These are phyloP conservation scores for Crithidia brevicula DNA, from an alignment of 208 protist species.

Conservation along the genomic window DNA sequence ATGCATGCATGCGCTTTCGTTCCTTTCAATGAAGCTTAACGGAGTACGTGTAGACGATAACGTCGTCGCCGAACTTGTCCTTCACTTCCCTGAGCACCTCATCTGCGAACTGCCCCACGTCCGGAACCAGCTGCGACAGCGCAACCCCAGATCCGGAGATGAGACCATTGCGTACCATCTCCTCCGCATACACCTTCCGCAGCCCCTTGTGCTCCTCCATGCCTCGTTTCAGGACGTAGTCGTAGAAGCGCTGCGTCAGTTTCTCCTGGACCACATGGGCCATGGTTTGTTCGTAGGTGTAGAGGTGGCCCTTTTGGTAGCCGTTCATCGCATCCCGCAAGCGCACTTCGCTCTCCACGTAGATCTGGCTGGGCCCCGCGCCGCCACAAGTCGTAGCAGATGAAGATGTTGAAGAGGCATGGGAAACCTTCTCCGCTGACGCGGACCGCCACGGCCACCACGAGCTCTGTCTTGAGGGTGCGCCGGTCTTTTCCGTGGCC, in stretches of 20 bases:
- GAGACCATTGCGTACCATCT: slow-evolving; percentile 65
- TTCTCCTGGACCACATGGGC: slow-evolving; percentile 42
- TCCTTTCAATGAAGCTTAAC: slow-evolving; percentile 12
- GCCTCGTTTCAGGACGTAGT: slow-evolving; percentile 34
- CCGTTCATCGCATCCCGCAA: slow-evolving; percentile 54
- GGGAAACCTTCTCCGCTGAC: neutral
- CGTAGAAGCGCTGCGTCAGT: slow-evolving; percentile 42
- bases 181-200: slow-evolving; percentile 48
- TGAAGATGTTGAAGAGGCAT: neutral
- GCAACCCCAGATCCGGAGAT: slow-evolving; percentile 40
- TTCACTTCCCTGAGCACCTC: slow-evolving; percentile 40
- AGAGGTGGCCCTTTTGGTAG: slow-evolving; percentile 59
- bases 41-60: slow-evolving; percentile 43
- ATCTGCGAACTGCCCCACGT: slow-evolving; percentile 35
- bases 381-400: neutral
- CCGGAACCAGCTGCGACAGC: slow-evolving; percentile 40
- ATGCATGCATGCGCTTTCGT: neutral
- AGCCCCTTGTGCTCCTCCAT: slow-evolving; percentile 12
- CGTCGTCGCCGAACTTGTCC: slow-evolving; percentile 36
- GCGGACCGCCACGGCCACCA: neutral
- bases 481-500: neutral
- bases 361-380: slow-evolving; percentile 11
- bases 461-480: neutral
- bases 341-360: slow-evolving; percentile 45
- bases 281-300: slow-evolving; percentile 55